Evolutionary conservation across 257 asterid species (phyloP).

Genomic region (Coffea canephora): DNA sequence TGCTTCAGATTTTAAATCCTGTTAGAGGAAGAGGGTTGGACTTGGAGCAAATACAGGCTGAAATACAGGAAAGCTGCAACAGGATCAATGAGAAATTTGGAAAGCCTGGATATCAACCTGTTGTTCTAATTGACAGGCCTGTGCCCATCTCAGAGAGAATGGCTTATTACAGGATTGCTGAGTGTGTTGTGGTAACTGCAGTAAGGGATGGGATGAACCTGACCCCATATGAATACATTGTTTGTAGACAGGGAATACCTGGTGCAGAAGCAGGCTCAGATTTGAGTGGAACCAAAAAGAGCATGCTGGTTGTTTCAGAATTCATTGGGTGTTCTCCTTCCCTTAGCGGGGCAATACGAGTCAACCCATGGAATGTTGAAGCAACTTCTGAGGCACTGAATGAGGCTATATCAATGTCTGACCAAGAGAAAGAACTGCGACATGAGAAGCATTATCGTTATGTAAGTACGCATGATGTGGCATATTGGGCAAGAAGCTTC

Average conservation of each 20-base stretch:
- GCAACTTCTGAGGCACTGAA: slow-evolving; percentile 75
- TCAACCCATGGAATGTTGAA: slow-evolving; percentile 81
- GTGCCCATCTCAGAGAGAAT: slow-evolving; percentile 71
- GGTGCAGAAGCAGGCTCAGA: slow-evolving; percentile 48
- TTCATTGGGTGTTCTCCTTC: slow-evolving; percentile 93
- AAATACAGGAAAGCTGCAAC: slow-evolving; percentile 64
- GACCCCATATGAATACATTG: slow-evolving; percentile 87
- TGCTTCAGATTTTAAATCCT: slow-evolving; percentile 82
- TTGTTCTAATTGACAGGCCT: slow-evolving; percentile 52
- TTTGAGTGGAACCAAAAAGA: slow-evolving; percentile 63
- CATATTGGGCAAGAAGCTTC: slow-evolving; percentile 85
- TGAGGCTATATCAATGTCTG: slow-evolving; percentile 66
- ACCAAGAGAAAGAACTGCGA: slow-evolving; percentile 65
- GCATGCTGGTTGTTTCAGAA: slow-evolving; percentile 91
- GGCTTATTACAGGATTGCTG: slow-evolving; percentile 87
- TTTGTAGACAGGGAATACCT: slow-evolving; percentile 69
- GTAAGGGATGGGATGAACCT: slow-evolving; percentile 94
- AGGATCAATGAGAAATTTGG: slow-evolving; percentile 70
- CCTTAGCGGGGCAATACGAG: slow-evolving; percentile 78
- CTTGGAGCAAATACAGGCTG: slow-evolving; percentile 61
- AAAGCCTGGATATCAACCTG: slow-evolving; percentile 73
- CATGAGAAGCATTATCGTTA: slow-evolving; percentile 85
- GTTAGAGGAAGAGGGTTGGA: slow-evolving; percentile 78
- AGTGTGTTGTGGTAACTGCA: slow-evolving; percentile 89
- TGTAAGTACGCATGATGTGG: slow-evolving; percentile 68